Percentiles rank a stretch among this genome's conserved stretches.
These are phyloP conservation scores for Paramecium biaurelia DNA, from an alignment of 73 alveolate species.

Conservation along the genomic window DNA sequence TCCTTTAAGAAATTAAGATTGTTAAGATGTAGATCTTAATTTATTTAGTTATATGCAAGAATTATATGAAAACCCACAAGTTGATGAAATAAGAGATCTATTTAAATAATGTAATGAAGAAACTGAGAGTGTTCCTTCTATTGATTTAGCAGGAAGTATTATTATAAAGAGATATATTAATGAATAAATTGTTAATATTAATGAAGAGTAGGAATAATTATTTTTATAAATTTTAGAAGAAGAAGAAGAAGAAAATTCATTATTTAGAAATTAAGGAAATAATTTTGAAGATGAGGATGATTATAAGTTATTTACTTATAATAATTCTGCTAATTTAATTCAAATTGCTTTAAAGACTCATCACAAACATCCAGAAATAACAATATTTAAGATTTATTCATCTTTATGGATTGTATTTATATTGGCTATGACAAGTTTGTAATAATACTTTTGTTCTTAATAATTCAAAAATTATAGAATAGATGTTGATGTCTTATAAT, in stretches of 20 bases:
- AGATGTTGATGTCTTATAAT: neutral
- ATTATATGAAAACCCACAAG: neutral
- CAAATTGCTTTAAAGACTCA: neutral
- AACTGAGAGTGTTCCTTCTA: neutral
- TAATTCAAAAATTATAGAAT: neutral
- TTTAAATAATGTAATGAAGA: neutral
- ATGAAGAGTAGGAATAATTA: neutral
- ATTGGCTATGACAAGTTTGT: neutral
- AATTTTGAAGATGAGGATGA: conserved; percentile 23
- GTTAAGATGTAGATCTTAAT: neutral
- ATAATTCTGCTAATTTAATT: neutral
- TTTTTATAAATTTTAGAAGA: neutral
- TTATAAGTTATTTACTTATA: neutral
- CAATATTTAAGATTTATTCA: neutral
- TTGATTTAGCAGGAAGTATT: neutral
- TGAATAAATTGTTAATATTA: neutral
- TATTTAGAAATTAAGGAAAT: neutral
- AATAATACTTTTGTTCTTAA: conserved; percentile 9
- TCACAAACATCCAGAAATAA: conserved; percentile 1
- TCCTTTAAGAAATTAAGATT: neutral
- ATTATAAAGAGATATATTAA: neutral
- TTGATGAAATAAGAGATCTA: neutral
- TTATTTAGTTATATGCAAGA: neutral
- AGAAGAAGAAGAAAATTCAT: neutral
- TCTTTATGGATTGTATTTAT: neutral